These are phyloP conservation scores for Candida qinlingensis DNA, from an alignment of 805 yeast genomes.

Conservation along the genomic window DNA sequence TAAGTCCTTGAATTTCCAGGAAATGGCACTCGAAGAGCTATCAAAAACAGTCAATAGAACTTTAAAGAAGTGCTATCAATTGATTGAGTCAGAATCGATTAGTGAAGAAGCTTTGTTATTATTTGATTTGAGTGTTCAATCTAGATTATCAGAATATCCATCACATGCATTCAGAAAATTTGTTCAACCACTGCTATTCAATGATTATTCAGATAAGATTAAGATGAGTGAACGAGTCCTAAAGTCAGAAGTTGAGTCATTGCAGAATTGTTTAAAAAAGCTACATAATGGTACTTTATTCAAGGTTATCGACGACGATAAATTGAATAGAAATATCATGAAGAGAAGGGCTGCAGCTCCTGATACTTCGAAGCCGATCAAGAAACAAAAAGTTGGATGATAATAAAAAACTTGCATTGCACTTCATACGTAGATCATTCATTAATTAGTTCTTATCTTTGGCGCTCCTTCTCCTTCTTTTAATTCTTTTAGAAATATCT, in stretches of 20 bases:
- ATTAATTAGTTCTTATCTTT: slow-evolving; percentile 1
- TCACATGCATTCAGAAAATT: slow-evolving; percentile 25
- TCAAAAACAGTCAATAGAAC: slow-evolving; percentile 40
- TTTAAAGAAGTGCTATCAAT: slow-evolving; percentile 55
- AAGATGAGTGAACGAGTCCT: slow-evolving; percentile 53
- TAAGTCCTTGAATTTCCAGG: slow-evolving; percentile 20
- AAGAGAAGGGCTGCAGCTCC: slow-evolving; percentile 40
- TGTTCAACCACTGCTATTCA: slow-evolving; percentile 12
- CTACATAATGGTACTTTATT: slow-evolving; percentile 25
- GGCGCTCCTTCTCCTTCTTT: slow-evolving; percentile 19
- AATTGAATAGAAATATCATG: slow-evolving; percentile 50
- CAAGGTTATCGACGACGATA: slow-evolving; percentile 50
- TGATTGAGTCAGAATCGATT: slow-evolving; percentile 42
- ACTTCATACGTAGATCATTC: not conserved
- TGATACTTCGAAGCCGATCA: slow-evolving; percentile 20
- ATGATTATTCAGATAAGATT: slow-evolving; percentile 17
- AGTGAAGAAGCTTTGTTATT: slow-evolving; percentile 32
- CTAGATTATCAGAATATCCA: slow-evolving; percentile 45
- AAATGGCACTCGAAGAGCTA: slow-evolving; percentile 13
- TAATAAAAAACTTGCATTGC: not conserved
- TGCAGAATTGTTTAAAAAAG: slow-evolving; percentile 33
- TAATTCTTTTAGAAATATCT: slow-evolving; percentile 15
- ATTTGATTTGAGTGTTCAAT: slow-evolving; percentile 24
- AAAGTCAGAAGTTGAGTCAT: slow-evolving; percentile 48
- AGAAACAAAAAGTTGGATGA: slow-evolving; percentile 19